Base-by-base conservation (phyloP, 2,329 filamentous ascomycete genomes). In the Arthrobotrys conoides region DNA sequence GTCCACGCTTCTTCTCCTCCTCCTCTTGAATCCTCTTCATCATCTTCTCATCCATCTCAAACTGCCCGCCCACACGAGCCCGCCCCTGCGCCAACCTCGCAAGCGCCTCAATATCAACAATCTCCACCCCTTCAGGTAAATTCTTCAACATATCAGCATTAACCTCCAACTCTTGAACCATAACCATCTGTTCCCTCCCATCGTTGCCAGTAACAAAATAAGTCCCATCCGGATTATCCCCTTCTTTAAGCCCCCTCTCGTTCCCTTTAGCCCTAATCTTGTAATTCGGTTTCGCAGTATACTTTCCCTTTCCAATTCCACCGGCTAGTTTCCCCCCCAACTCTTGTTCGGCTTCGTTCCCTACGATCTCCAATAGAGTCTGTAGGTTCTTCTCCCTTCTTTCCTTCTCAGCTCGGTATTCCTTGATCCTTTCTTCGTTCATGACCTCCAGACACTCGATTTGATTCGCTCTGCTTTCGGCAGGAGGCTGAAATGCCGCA, bases 401-500 rank as follows among this genome's bases (percentile, higher is more conserved):
- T 48, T 77, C 71, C 55, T 66, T 71, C 38, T 81, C 80, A 12
- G 64, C 64, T 10, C 46, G 64, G 22, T 70, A 79, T 82, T 84
- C 86, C 57, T 83, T 83, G 80, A 86, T 88, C 10, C 89, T 85
- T 41, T 90, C 87, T 1, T 86, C 83, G 22, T 76, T 76, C 76
- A 94, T 86, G 65, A 97, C 90, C 70, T 91, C 89, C 27, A 89
- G 89, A 83, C 94, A 97, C 79, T 88, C 89, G 79, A 97, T 94
- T 9, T 89, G 85, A 83, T 97, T 92, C 5, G 93, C 91, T 73
- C 89, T 89, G 69, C 92, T 91, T 79, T 93, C 91, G 81, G 92
- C 90, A 0, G 93, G 93, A 0, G 94, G 94, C 68, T 92, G 86
- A 84, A 97, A 97, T 9, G 93, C 93, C 9, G 93, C 89, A 81